Evolutionary conservation across 768 basidiomycete species (phyloP), one percentile per base, ranked within the genome.

Genomic region (Tylopilus sp.): DNA sequence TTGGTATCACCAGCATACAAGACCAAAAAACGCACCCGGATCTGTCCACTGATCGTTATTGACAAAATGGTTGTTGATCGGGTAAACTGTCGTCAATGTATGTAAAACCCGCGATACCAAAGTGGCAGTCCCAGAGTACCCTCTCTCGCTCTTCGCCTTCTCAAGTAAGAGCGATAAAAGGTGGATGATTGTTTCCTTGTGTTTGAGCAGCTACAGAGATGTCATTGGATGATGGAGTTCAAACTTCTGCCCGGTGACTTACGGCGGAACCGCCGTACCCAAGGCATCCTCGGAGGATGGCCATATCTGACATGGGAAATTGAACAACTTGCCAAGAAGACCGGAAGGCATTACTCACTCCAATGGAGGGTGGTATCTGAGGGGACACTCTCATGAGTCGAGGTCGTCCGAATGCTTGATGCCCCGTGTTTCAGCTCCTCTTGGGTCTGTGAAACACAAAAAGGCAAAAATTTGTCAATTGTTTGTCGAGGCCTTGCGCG

Each of bases 351-450:
- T 40, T 45, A 41, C 84, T 71, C 62, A 92, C 91, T 94, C 90
- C 94, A 97, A 67, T 97, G 94, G 48, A 98, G 74, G 8, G 92
- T 92, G 7, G 90, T 92, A 60, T 92, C 90, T 3, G 89, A 89
- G 8, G 90, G 86, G 3, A 89, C 78, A 11, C 86, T 84, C 31
- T 81, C 77, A 58, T 86, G 82, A 6, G 80, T 79, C 2, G 87
- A 88, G 3, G 91, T 92, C 19, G 89, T 92, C 40, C 92, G 77
- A 29, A 87, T 76, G 56, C 87, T 89, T 25, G 92, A 93, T 3
- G 96, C 94, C 9, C 96, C 96, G 57, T 92, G 86, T 63, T 84
- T 89, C 48, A 98, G 71, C 70, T 98, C 96, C 42, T 85, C 84
- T 57, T 87, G 79, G 47, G 97, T 91, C 63, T 91, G 87, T 7